A percentile compares a stretch with the other conserved stretches of the same genome.
Conservation (phyloP, 305 asterid genomes). For the Fraxinus sp. region DNA sequence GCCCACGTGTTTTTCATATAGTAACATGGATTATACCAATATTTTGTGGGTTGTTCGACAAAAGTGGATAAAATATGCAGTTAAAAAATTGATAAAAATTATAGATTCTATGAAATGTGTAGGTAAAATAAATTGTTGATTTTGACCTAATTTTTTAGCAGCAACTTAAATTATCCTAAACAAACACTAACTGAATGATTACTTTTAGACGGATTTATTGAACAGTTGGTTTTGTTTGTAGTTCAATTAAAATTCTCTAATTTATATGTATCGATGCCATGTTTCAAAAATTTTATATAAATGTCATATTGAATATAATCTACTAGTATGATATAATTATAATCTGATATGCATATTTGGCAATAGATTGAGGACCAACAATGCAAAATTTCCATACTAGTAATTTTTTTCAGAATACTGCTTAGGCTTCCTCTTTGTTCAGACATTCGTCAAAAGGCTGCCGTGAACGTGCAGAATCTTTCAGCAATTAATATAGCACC, state of each 20-base stretch:
- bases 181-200: background rate
- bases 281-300: background rate
- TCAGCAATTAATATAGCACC: background rate
- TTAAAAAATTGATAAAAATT: no score
- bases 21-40: background rate
- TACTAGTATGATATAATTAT: background rate
- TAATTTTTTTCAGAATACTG: background rate
- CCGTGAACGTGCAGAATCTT: background rate
- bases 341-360: background rate
- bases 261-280: background rate
- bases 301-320: background rate
- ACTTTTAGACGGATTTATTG: background rate
- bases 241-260: background rate
- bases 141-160: background rate
- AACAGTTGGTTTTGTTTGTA: no score
- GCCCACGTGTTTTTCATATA: background rate
- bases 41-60: background rate
- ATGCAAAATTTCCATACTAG: background rate
- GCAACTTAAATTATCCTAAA: background rate
- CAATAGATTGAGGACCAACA: background rate
- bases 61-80: no score
- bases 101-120: background rate
- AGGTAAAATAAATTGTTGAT: no score
- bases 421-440: background rate
- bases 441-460: background rate